phyloP scores from a whole-genome alignment of 345 rosid genomes.

The Syzygium oleosum region DNA sequence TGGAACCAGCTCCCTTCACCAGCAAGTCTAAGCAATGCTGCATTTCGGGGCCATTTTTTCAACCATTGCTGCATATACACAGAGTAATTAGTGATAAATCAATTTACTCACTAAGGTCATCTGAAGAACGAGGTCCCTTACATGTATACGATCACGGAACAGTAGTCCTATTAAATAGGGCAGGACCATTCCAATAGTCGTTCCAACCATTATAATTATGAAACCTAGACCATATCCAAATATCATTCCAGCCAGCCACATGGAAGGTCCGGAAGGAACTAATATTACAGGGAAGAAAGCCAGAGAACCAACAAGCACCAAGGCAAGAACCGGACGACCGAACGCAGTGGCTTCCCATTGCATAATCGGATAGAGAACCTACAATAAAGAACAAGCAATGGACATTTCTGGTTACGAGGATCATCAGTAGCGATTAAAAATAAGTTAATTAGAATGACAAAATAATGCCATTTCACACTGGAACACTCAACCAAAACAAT shows the following conservation, averaged over 20 bases:
- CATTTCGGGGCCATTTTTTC: conserved; percentile 86
- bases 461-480: neutral
- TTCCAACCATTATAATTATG: conserved; percentile 87
- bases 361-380: conserved; percentile 83
- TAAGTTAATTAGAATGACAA: neutral
- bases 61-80: conserved; percentile 68
- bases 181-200: conserved; percentile 87
- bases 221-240: conserved; percentile 94
- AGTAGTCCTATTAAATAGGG: conserved; percentile 75
- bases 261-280: conserved; percentile 98
- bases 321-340: conserved; percentile 89
- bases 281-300: conserved; percentile 90
- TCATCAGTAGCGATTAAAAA: neutral
- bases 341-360: conserved; percentile 99
- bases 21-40: conserved; percentile 75
- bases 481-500: neutral
- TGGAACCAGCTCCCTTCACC: conserved; percentile 95
- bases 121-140: conserved; percentile 15
- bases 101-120: neutral
- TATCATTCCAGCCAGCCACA: conserved; percentile 99
- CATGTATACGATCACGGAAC: conserved; percentile 88
- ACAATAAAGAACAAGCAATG: conserved; percentile 1
- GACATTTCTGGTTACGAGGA: neutral
- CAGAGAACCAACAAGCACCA: conserved; percentile 75
- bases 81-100: neutral